These are phyloP conservation scores for Leishmania guyanensis DNA, from an alignment of 208 protist species.

Conservation along the genomic window DNA sequence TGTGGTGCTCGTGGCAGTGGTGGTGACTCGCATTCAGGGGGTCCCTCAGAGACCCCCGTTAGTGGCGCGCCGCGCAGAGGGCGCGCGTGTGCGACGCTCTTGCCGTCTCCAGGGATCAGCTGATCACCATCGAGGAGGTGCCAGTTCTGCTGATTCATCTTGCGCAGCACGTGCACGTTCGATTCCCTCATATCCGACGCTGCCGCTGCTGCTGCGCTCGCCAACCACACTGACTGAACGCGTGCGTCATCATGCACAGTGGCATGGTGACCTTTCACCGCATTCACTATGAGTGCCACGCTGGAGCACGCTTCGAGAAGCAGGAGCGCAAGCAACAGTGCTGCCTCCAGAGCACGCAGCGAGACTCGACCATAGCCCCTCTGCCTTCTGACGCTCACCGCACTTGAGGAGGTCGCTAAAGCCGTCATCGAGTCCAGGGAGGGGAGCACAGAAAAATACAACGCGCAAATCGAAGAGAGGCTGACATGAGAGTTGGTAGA, in stretches of 20 bases:
- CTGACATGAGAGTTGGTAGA: neutral
- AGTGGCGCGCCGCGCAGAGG: neutral
- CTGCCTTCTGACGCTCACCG: neutral
- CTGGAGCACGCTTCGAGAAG: neutral
- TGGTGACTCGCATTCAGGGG: neutral
- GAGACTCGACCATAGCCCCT: neutral
- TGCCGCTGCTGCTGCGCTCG: neutral
- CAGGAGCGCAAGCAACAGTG: neutral
- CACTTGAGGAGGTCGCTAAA: neutral
- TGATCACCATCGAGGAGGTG: conserved; percentile 27
- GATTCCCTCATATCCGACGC: neutral
- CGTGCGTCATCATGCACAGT: neutral
- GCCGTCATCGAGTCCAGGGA: neutral
- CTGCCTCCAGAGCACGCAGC: neutral
- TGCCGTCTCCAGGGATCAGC: conserved; percentile 9
- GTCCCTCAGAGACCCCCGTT: neutral
- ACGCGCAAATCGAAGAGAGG: no score
- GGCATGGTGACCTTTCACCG: neutral
- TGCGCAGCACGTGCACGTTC: neutral
- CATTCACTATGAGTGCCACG: neutral
- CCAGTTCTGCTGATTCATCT: conserved; percentile 11
- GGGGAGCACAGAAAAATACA: neutral
- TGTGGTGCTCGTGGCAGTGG: neutral
- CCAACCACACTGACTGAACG: neutral
- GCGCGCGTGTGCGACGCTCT: neutral